phyloP scores from a whole-genome alignment of 177 flowering plant species.

The Vitis hybrid region DNA sequence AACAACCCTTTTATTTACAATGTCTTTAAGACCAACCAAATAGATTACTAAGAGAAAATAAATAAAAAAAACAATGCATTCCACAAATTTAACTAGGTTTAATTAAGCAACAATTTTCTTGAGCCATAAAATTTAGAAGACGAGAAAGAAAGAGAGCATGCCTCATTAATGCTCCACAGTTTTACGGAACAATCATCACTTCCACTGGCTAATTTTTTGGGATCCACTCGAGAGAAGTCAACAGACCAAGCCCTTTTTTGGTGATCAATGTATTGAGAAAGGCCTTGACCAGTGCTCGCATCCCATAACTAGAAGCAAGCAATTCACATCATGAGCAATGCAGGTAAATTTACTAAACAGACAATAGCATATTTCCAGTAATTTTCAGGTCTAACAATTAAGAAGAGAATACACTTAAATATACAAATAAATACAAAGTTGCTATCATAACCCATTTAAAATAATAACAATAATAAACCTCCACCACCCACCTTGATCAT shows the following conservation, averaged over 20 bases:
- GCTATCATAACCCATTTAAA: too few relatives aligned
- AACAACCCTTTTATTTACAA: too few relatives aligned
- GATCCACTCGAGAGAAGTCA: conserved; percentile 83
- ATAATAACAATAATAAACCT: too few relatives aligned
- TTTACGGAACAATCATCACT: conserved; percentile 94
- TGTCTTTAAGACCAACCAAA: too few relatives aligned
- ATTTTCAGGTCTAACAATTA: background rate
- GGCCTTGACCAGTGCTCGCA: conserved; percentile 73
- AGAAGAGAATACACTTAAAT: background rate
- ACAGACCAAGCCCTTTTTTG: conserved; percentile 92
- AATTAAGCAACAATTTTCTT: background rate
- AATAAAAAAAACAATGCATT: background rate
- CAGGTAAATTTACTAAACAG: conserved; percentile 9
- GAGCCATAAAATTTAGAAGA: background rate
- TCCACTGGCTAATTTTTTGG: conserved; percentile 92
- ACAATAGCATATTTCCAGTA: background rate
- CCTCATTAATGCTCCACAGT: conserved; percentile 95
- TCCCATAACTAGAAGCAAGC: conserved; percentile 81
- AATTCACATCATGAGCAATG: conserved; percentile 13
- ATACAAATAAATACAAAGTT: too few relatives aligned
- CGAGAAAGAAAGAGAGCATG: conserved; percentile 20
- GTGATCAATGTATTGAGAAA: conserved; percentile 68
- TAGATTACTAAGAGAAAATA: background rate
- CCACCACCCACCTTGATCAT: too few relatives aligned
- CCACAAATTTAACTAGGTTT: background rate